Conservation (phyloP, 2,329 filamentous ascomycete species). For the Fusarium pseudoanthophilum region DNA sequence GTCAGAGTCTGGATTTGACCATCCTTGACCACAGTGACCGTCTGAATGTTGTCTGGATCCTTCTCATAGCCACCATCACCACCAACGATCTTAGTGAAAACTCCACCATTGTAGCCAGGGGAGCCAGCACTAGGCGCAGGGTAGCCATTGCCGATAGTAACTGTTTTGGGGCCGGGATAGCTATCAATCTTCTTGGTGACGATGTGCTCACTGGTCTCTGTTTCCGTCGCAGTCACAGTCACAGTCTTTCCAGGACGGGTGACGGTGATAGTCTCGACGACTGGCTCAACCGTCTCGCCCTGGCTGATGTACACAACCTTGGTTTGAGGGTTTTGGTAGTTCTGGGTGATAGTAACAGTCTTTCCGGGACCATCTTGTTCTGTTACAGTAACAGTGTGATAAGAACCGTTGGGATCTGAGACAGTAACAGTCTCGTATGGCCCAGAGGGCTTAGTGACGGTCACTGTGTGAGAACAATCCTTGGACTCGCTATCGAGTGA, state of each 20-base stretch:
- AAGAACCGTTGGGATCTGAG: conserved; percentile 22
- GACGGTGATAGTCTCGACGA: conserved; percentile 45
- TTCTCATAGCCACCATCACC: neutral
- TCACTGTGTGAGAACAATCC: conserved; percentile 39
- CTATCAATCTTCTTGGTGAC: conserved; percentile 39
- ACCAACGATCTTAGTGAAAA: conserved; percentile 22
- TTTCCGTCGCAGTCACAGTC: conserved; percentile 39
- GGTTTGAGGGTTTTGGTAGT: conserved; percentile 25
- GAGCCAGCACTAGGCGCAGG: conserved; percentile 22
- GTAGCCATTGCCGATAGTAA: conserved; percentile 23
- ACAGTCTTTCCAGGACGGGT: conserved; percentile 40
- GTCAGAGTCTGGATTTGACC: conserved; percentile 35
- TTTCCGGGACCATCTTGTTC: conserved; percentile 16
- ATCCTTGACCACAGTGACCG: conserved; percentile 30
- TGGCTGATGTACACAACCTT: conserved; percentile 38
- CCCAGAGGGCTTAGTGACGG: conserved; percentile 40
- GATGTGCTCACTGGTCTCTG: conserved; percentile 33
- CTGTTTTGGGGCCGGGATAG: conserved; percentile 27
- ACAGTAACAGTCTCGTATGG: conserved; percentile 33
- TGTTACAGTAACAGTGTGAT: conserved; percentile 33
- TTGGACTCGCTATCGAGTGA: conserved; percentile 23
- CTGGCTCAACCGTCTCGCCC: conserved; percentile 25
- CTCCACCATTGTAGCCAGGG: conserved; percentile 11
- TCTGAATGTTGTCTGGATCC: conserved; percentile 7
- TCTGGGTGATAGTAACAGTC: conserved; percentile 31